phyloP scores from a whole-genome alignment of 139 green algal species.

The Chlamydomonas applanata region DNA sequence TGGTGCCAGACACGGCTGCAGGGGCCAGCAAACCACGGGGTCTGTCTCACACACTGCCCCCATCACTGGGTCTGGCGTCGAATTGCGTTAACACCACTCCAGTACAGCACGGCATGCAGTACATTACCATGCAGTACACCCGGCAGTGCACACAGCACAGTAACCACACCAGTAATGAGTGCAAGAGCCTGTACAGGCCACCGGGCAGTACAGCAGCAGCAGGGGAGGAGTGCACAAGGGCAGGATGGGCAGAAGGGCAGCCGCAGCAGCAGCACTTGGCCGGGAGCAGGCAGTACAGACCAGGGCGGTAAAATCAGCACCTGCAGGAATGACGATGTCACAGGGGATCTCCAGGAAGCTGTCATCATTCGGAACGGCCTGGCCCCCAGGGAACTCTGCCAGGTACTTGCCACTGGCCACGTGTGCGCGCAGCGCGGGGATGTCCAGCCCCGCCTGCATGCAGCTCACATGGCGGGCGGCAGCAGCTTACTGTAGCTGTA shows the following conservation, averaged over 20 bases:
- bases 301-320: neutral
- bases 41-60: too few species aligned
- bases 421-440: constrained; percentile 62
- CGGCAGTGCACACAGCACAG: too few species aligned
- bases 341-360: constrained; percentile 65
- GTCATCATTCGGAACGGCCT: constrained; percentile 30
- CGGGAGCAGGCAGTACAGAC: neutral
- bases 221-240: neutral
- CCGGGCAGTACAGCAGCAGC: constrained; percentile 14
- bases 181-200: too few species aligned
- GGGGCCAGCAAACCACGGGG: constrained; percentile 61
- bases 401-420: constrained; percentile 54
- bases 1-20: constrained; percentile 77
- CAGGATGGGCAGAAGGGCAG: neutral
- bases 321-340: constrained; percentile 57
- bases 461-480: too few species aligned
- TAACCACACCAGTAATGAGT: too few species aligned
- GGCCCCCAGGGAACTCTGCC: constrained; percentile 43
- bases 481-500: too few species aligned
- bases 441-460: constrained; percentile 61
- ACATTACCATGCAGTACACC: too few species aligned
- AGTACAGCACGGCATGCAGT: too few species aligned
- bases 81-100: too few species aligned
- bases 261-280: too few species aligned
- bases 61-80: too few species aligned